Percentiles rank a stretch among this genome's conserved stretches.
phyloP scores from a whole-genome alignment of 2,329 filamentous ascomycete genomes.

The Diplodia sapinea region DNA sequence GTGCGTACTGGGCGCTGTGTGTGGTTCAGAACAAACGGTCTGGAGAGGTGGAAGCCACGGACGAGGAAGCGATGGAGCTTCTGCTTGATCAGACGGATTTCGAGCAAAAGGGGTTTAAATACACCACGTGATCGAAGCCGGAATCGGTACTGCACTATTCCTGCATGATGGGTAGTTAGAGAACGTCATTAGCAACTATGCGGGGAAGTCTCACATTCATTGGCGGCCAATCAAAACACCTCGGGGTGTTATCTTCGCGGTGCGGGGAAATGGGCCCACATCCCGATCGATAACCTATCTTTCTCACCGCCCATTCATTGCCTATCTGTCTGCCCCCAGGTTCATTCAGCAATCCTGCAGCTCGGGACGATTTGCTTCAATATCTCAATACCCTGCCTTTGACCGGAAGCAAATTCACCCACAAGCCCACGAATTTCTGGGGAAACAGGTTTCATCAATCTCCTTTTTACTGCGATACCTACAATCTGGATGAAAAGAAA shows the following conservation, averaged over 20 bases:
- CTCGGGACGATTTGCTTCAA: no score
- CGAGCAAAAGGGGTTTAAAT: constrained; percentile 34
- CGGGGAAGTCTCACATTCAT: not conserved
- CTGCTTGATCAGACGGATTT: constrained; percentile 34
- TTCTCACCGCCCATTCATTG: not conserved
- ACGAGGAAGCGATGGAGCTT: not conserved
- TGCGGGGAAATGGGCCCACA: constrained; percentile 18
- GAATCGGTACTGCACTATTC: no score
- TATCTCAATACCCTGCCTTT: no score
- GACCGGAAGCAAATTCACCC: no score
- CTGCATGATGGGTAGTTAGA: no score
- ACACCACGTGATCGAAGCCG: constrained; percentile 19
- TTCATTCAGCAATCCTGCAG: no score
- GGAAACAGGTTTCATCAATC: no score
- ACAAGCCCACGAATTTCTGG: no score
- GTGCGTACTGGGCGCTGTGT: constrained; percentile 26
- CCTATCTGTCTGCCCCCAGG: no score
- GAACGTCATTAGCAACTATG: no score
- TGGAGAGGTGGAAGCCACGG: not conserved
- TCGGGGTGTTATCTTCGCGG: not conserved
- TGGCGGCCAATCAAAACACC: not conserved
- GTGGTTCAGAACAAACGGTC: not conserved
- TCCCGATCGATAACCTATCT: not conserved
- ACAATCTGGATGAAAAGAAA: no score
- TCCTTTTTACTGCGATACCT: no score